Evolutionary conservation across 441 rosid species (phyloP).

Genomic region (Gossypium davidsonii): DNA sequence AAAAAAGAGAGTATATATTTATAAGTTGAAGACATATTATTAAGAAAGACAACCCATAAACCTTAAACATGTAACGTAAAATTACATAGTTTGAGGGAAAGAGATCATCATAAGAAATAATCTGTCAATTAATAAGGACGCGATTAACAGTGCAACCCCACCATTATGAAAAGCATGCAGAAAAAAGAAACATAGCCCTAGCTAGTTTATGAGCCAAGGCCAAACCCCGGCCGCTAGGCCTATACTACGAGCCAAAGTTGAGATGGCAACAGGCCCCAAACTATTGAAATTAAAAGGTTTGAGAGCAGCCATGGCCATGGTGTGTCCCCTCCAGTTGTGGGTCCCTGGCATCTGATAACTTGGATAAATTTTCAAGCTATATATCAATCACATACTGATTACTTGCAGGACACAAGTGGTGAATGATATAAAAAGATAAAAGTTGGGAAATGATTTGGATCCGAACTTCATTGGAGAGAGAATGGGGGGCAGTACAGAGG

Average conservation of each 20-base stretch:
- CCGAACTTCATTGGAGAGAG: slow-evolving; percentile 14
- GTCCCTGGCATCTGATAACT: slow-evolving; percentile 9
- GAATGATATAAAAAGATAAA: background rate
- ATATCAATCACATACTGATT: too few species aligned
- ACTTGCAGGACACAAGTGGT: background rate
- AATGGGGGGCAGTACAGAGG: background rate
- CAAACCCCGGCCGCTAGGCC: background rate
- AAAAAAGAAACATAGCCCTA: background rate
- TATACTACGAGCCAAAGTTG: background rate
- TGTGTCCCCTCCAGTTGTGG: background rate
- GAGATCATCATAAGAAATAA: too few species aligned
- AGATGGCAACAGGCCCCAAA: slow-evolving; percentile 10
- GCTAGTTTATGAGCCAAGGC: background rate
- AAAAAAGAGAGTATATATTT: too few species aligned
- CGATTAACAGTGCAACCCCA: background rate
- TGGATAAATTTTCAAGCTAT: background rate
- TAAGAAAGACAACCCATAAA: too few species aligned
- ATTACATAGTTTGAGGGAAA: too few species aligned
- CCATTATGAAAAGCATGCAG: background rate
- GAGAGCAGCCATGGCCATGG: background rate
- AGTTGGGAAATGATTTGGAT: slow-evolving; percentile 11
- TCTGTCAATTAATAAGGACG: background rate
- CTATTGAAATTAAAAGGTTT: background rate
- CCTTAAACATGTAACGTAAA: too few species aligned
- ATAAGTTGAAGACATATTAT: too few species aligned